These are phyloP conservation scores for Hyphopichia wangnamkhiaoensis DNA, from an alignment of 1,139 yeast genomes.

Conservation along the genomic window DNA sequence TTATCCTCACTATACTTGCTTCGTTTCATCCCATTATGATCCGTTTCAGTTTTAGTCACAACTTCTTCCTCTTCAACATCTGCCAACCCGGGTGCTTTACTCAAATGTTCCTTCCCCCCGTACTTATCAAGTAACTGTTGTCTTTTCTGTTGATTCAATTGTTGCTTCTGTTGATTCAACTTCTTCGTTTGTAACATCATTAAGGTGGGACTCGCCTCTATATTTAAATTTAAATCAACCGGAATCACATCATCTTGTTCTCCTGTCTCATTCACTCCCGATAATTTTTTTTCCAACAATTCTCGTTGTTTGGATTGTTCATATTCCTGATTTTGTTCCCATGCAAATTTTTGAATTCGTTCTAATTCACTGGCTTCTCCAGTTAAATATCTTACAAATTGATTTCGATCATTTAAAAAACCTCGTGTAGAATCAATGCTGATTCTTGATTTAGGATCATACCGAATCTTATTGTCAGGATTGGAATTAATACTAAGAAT, in stretches of 20 bases:
- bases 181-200: slow-evolving; percentile 47
- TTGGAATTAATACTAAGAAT: slow-evolving; percentile 36
- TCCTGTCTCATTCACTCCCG: slow-evolving; percentile 6
- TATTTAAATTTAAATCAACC: slow-evolving; percentile 40
- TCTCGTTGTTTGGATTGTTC: slow-evolving; percentile 15
- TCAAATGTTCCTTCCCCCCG: slow-evolving; percentile 23
- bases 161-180: slow-evolving; percentile 30
- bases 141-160: slow-evolving; percentile 27
- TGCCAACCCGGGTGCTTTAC: slow-evolving; percentile 1
- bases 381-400: slow-evolving; percentile 52
- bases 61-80: slow-evolving; percentile 1
- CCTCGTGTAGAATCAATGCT: slow-evolving; percentile 49
- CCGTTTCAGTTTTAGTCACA: slow-evolving; percentile 6
- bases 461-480: slow-evolving; percentile 31
- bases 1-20: slow-evolving; percentile 41
- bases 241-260: slow-evolving; percentile 24
- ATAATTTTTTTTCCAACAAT: slow-evolving; percentile 14
- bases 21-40: slow-evolving; percentile 11
- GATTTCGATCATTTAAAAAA: slow-evolving; percentile 48
- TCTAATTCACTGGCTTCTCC: slow-evolving; percentile 56
- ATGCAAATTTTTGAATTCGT: slow-evolving; percentile 57
- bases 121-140: slow-evolving; percentile 38
- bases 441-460: slow-evolving; percentile 60
- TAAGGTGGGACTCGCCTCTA: slow-evolving; percentile 65
- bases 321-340: slow-evolving; percentile 36